phyloP scores from a whole-genome alignment of 352 stramenopile genomes.

The Pythium folliculosum region DNA sequence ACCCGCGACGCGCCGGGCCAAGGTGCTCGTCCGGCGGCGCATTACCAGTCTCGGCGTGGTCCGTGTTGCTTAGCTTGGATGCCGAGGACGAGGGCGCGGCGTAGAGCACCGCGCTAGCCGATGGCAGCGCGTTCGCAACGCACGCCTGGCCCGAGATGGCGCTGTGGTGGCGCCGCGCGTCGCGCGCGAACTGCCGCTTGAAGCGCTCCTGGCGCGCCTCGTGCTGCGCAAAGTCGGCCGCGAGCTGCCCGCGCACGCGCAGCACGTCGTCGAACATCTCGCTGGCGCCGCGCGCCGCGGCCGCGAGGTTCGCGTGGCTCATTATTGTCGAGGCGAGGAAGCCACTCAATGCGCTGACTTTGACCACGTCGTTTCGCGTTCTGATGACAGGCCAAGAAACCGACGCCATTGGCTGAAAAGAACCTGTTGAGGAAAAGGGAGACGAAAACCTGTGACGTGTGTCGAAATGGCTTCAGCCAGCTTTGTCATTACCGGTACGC shows the following conservation, averaged over 20 bases:
- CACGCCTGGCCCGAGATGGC: conserved; percentile 47
- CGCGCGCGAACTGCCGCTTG: conserved; percentile 52
- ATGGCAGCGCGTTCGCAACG: conserved; percentile 28
- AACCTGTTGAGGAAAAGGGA: neutral
- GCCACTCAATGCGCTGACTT: too few species aligned
- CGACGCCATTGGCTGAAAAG: neutral
- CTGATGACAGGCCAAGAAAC: neutral
- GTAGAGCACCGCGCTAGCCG: conserved; percentile 39
- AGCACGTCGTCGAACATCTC: conserved; percentile 58
- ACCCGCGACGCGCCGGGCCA: neutral
- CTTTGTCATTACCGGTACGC: too few species aligned
- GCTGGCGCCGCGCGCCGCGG: conserved; percentile 17
- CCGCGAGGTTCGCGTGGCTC: conserved; percentile 22
- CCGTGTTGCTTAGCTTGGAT: neutral
- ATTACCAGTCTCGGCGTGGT: neutral
- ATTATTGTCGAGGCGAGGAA: neutral
- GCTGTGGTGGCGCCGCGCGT: conserved; percentile 52
- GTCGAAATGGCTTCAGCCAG: neutral
- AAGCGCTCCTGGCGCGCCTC: conserved; percentile 53
- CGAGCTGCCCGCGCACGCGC: conserved; percentile 37
- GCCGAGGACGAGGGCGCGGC: conserved; percentile 22
- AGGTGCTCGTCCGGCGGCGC: neutral
- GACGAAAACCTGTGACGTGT: neutral
- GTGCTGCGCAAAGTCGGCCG: conserved; percentile 44
- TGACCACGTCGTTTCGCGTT: neutral